These are phyloP conservation scores for Hansenula sp. DNA, from an alignment of 1,139 yeast species.

Conservation along the genomic window DNA sequence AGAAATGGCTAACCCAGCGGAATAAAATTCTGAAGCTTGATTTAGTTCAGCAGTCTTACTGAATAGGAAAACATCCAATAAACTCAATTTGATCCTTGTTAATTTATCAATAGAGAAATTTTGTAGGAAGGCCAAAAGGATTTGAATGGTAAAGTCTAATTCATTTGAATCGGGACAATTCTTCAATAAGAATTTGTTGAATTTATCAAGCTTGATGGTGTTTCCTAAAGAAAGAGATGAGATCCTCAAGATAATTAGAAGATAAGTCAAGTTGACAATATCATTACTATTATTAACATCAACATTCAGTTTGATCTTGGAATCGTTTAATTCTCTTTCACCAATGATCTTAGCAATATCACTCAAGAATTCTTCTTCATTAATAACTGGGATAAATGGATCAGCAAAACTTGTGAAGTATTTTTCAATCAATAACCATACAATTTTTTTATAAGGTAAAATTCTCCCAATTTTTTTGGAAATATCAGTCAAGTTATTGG, in stretches of 20 bases:
- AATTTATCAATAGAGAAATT: slow-evolving; percentile 7
- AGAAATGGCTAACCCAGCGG: slow-evolving; percentile 13
- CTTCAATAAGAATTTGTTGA: slow-evolving; percentile 7
- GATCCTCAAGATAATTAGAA: slow-evolving; percentile 15
- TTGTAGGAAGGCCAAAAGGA: slow-evolving; percentile 8
- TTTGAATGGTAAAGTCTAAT: slow-evolving; percentile 13
- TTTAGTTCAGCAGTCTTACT: slow-evolving; percentile 11
- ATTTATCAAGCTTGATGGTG: slow-evolving; percentile 11
- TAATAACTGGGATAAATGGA: slow-evolving; percentile 14
- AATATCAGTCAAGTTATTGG: slow-evolving; percentile 12
- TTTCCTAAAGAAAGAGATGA: slow-evolving; percentile 15
- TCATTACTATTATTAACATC: slow-evolving; percentile 10
- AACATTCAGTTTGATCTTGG: slow-evolving; percentile 9
- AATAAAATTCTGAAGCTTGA: slow-evolving; percentile 3
- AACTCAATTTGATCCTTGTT: slow-evolving; percentile 8
- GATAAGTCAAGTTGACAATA: slow-evolving; percentile 9
- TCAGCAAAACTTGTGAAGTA: slow-evolving; percentile 12
- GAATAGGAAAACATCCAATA: slow-evolving; percentile 9
- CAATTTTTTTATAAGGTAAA: slow-evolving; percentile 16
- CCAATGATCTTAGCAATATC: slow-evolving; percentile 13
- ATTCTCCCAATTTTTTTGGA: slow-evolving; percentile 11
- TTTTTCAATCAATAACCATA: slow-evolving; percentile 19
- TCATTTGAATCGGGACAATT: slow-evolving; percentile 12
- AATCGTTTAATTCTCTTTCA: slow-evolving; percentile 8
- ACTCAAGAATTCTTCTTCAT: slow-evolving; percentile 8